These are phyloP conservation scores for Aureobasidium sp. DNA, from an alignment of 2,329 filamentous ascomycete species.

Conservation along the genomic window DNA sequence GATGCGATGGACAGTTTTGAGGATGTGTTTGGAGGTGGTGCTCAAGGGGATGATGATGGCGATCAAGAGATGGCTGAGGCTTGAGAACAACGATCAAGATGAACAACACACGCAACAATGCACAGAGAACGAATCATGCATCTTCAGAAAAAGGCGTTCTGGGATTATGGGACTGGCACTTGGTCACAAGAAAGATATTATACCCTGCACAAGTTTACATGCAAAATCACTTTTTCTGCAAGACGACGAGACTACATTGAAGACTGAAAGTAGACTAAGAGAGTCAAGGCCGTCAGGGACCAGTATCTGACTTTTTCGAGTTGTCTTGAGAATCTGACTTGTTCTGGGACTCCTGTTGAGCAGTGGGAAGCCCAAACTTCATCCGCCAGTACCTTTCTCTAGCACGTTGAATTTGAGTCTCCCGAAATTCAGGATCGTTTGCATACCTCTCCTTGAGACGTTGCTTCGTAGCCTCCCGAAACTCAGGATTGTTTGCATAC, in stretches of 20 bases:
- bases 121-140: conserved; percentile 1
- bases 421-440: not conserved
- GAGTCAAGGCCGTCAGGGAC: too few species aligned
- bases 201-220: not conserved
- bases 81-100: conserved; percentile 14
- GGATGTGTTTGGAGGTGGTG: conserved; percentile 33
- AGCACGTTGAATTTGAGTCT: not conserved
- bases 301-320: not conserved
- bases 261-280: too few species aligned
- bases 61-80: conserved; percentile 26
- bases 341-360: not conserved
- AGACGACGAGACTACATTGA: too few species aligned
- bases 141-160: not conserved
- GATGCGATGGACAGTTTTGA: conserved; percentile 32
- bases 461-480: not conserved
- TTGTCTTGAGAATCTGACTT: not conserved
- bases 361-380: not conserved
- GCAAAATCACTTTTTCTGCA: not conserved
- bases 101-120: too few species aligned
- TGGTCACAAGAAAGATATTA: not conserved
- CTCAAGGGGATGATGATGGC: conserved; percentile 19
- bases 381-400: not conserved
- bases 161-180: not conserved
- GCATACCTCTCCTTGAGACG: not conserved
- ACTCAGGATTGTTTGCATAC: not conserved